Base-by-base conservation (phyloP, 1,284 basidiomycete genomes). In the Takashimella koratensis region DNA sequence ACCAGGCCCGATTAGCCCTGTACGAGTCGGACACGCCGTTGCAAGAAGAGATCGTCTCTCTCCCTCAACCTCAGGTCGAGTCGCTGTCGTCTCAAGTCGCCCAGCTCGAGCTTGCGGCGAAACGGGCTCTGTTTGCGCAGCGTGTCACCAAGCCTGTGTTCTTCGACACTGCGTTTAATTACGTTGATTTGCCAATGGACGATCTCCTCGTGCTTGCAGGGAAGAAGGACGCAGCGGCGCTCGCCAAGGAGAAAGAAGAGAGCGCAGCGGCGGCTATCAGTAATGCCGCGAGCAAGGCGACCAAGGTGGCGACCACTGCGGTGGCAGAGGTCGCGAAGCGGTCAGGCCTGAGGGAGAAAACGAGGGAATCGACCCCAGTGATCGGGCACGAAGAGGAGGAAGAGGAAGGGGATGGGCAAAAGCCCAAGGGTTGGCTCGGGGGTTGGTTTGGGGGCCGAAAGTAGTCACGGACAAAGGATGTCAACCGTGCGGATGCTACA, bases 111-210 rank as follows among this genome's bases (percentile, higher is more conserved):
- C 63, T 79, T 5, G 77, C 79, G 1, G 81, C 84, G 71, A 92
- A 92, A 73, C 83, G 82, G 41, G 86, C 86, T 36, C 90, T 90
- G 85, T 89, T 90, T 64, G 79, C 83, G 1, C 82, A 82, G 69
- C 87, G 88, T 59, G 86, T 89, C 3, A 86, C 86, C 77, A 93
- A 93, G 71, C 88, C 88, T 6, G 68, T 91, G 27, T 95, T 95
- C 79, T 95, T 92, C 75, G 90, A 95, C 71, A 87, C 90, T 60
- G 92, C 90, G n/a, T 84, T 92, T 68, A 95, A 94, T 75, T 95
- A 94, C 66, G 84, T 91, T 51, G 84, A 87, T 63, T 71, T 91
- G 53, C 87, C 89, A 65, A 86, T 93, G 83, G 87, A 90, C 44
- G 79, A 82, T 47, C 76, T 95, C 51, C 77, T 84, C 64, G 81